Base-by-base conservation (phyloP, 176 grass and related monocot species). In the Oryza glaberrima region DNA sequence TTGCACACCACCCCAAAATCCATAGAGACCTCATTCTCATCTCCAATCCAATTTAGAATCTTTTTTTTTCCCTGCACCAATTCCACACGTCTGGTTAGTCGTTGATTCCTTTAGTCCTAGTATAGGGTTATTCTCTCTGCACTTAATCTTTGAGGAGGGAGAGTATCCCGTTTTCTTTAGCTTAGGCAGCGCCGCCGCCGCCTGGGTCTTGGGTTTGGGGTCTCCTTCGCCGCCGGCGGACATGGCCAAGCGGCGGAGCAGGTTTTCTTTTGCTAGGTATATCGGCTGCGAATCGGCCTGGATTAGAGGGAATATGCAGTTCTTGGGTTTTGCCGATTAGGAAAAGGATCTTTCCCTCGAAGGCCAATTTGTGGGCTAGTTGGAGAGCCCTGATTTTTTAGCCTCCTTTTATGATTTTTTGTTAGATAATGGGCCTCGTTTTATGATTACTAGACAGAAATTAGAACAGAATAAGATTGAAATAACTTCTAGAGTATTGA, bases 221-320 rank as follows among this genome's bases (percentile, higher is more conserved):
- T 20, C 7, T 60, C 11, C 54, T 19, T n/a, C 54, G 54, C 10
- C 19, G 11, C 3, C 58, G 15, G 20, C n/a, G 3, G 46, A 16
- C 84, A 90, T 90, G 79, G 74, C 88, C 68, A 90, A 68, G 88
- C 60, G 84, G 17, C 75, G 74, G 64, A 61, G 74, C 30, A 82
- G 36, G 46, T 90, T 86, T 52, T 30, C 60, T 19, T 75, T 78
- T 28, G 44, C 67, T 72, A 82, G 88, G 84, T 90, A 90, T 32
- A 44, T 43, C 63, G 1, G 23, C 61, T 23, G 22, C 2, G 26
- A 48, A 32, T 58, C 4, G 15, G 17, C 9, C 14, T 28, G 6
- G 32, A 1, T 20, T 30, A 0, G 22, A 1, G 68, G 40, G 22
- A 44, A 13, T 60, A n/a, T 56, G 35, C 12, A 1, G 45, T 58